phyloP scores from a whole-genome alignment of 495 filamentous ascomycete species.

The Penicillium salamii region DNA sequence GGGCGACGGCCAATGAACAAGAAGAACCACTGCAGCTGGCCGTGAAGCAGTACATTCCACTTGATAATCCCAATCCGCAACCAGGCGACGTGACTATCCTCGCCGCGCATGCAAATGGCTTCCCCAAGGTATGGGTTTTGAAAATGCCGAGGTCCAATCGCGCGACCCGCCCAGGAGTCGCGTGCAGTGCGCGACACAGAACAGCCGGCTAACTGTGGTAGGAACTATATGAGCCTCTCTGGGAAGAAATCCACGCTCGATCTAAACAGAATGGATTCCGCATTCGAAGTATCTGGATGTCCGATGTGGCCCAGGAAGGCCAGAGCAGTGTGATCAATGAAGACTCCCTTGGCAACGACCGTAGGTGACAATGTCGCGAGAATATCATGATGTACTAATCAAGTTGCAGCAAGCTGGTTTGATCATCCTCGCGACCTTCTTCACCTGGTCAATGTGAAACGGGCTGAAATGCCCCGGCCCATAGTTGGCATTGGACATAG shows the following conservation, averaged over 20 bases:
- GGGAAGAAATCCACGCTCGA: constrained; percentile 65
- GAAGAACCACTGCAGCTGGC: constrained; percentile 62
- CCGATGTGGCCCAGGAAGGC: constrained; percentile 77
- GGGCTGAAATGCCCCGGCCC: constrained; percentile 77
- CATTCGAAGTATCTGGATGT: constrained; percentile 82
- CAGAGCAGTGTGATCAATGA: constrained; percentile 75
- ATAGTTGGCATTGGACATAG: constrained; percentile 90
- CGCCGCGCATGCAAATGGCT: constrained; percentile 81
- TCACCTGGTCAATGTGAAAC: constrained; percentile 83
- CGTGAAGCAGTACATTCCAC: constrained; percentile 81
- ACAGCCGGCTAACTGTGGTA: constrained; percentile 23
- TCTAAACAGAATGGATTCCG: constrained; percentile 57
- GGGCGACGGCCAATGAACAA: constrained; percentile 58
- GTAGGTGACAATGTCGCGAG: constrained; percentile 44
- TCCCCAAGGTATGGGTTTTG: constrained; percentile 66
- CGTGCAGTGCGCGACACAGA: background rate
- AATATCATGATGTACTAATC: constrained; percentile 8
- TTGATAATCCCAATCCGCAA: constrained; percentile 59
- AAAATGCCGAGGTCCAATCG: background rate
- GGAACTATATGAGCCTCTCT: constrained; percentile 88
- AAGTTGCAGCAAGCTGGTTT: constrained; percentile 66
- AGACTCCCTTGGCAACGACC: constrained; percentile 70
- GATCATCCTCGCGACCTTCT: constrained; percentile 87
- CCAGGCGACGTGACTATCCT: constrained; percentile 80
- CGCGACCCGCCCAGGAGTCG: background rate